Conservation (phyloP, 345 rosid species). For the Hibiscus trionum region DNA sequence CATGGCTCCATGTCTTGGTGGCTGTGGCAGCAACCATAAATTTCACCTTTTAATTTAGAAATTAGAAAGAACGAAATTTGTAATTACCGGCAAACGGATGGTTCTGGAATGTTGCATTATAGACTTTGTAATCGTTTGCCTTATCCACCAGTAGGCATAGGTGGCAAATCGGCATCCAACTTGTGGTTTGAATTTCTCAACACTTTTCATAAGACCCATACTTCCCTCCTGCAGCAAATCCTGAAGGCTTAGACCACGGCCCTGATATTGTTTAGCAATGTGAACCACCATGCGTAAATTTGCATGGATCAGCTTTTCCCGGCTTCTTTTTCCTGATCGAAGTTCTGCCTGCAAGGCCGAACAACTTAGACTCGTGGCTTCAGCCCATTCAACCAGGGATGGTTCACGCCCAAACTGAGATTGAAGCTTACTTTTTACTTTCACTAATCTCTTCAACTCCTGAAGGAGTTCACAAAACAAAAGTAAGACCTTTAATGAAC, state of each 20-base stretch:
- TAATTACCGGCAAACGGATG: not conserved
- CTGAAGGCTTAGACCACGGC: not conserved
- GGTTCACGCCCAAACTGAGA: not conserved
- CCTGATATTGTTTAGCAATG: not conserved
- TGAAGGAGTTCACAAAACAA: not conserved
- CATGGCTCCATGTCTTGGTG: not conserved
- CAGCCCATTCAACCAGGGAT: not conserved
- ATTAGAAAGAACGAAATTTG: not conserved
- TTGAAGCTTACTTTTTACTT: not conserved
- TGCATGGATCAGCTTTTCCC: not conserved
- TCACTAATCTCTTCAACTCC: not conserved
- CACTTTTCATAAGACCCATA: not conserved
- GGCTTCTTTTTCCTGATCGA: not conserved
- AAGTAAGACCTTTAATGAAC: not conserved
- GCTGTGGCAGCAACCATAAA: not conserved
- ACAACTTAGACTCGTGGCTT: not conserved
- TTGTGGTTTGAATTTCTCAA: not conserved
- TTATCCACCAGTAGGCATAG: not conserved
- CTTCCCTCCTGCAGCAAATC: not conserved
- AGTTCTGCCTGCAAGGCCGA: not conserved
- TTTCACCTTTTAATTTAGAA: not conserved
- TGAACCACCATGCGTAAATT: not conserved
- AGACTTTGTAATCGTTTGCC: not conserved
- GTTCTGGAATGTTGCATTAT: not conserved
- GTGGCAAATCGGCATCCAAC: not conserved